phyloP scores from a whole-genome alignment of 2,329 filamentous ascomycete genomes.

The Colletotrichum eleusines region DNA sequence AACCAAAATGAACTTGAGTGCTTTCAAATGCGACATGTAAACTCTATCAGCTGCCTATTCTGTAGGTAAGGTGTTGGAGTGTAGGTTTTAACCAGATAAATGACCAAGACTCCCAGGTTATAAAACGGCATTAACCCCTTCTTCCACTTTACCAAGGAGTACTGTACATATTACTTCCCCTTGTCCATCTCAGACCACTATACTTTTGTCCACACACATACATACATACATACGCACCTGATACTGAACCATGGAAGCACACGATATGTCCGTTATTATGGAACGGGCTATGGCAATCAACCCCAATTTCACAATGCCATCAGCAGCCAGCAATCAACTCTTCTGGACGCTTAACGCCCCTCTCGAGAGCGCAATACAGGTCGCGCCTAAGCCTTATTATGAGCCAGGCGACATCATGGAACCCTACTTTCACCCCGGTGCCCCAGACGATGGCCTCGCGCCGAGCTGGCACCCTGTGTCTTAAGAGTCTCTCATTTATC shows the following conservation, averaged over 20 bases:
- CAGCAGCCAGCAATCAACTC: background rate
- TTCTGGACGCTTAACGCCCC: constrained; percentile 14
- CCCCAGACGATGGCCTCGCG: background rate
- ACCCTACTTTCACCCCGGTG: constrained; percentile 28
- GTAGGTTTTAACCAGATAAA: no score
- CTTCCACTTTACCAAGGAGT: no score
- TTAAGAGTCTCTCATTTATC: constrained; percentile 35
- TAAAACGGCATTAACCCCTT: no score
- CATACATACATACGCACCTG: background rate
- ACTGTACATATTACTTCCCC: no score
- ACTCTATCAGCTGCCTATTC: no score
- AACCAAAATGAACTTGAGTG: no score
- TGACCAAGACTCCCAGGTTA: no score
- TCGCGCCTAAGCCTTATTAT: constrained; percentile 23
- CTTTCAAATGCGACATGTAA: no score
- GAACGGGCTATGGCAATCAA: no score
- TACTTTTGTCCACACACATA: no score
- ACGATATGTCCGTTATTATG: background rate
- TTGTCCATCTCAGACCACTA: no score
- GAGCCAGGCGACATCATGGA: constrained; percentile 32
- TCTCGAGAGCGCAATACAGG: constrained; percentile 36
- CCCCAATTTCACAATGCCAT: background rate
- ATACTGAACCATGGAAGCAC: background rate
- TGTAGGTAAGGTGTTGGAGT: no score
- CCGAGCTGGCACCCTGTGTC: constrained; percentile 39